phyloP scores from a whole-genome alignment of 2,329 filamentous ascomycete species.

The Penicillium sp. region DNA sequence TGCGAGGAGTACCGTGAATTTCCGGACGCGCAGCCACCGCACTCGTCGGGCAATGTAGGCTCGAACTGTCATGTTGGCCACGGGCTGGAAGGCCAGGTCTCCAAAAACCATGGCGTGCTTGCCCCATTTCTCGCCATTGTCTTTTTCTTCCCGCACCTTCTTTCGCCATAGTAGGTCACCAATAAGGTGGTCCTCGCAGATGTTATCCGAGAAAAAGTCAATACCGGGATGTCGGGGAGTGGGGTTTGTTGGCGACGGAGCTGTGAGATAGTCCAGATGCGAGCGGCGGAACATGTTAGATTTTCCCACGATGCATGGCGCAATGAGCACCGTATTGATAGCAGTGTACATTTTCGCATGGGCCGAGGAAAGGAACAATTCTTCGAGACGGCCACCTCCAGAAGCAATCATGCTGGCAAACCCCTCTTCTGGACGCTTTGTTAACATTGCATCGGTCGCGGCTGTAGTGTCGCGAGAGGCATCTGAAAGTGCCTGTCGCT shows the following conservation, averaged over 20 bases:
- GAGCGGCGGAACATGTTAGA: conserved; percentile 97
- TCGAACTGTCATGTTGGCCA: conserved; percentile 73
- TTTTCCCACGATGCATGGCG: conserved; percentile 93
- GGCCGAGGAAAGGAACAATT: conserved; percentile 88
- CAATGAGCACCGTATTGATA: conserved; percentile 88
- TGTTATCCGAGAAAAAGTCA: conserved; percentile 91
- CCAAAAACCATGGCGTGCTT: conserved; percentile 85
- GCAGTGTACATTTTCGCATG: conserved; percentile 98
- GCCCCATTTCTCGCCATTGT: conserved; percentile 50
- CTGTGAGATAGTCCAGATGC: conserved; percentile 75
- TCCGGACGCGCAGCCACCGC: conserved; percentile 88
- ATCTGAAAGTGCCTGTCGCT: conserved; percentile 28
- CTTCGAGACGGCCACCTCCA: conserved; percentile 82
- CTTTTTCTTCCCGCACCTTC: conserved; percentile 37
- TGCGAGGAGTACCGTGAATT: conserved; percentile 86
- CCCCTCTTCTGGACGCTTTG: conserved; percentile 20
- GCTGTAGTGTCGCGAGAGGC: conserved; percentile 14
- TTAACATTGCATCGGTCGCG: conserved; percentile 8
- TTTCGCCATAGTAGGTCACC: conserved; percentile 83
- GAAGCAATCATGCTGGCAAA: conserved; percentile 30
- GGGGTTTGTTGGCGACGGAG: conserved; percentile 49
- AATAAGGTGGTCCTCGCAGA: conserved; percentile 96
- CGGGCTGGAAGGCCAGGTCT: conserved; percentile 87
- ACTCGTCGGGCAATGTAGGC: conserved; percentile 80
- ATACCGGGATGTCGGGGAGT: conserved; percentile 64